Evolutionary conservation across 1,139 yeast genomes (phyloP).

Genomic region (Yamadazyma blattariae): DNA sequence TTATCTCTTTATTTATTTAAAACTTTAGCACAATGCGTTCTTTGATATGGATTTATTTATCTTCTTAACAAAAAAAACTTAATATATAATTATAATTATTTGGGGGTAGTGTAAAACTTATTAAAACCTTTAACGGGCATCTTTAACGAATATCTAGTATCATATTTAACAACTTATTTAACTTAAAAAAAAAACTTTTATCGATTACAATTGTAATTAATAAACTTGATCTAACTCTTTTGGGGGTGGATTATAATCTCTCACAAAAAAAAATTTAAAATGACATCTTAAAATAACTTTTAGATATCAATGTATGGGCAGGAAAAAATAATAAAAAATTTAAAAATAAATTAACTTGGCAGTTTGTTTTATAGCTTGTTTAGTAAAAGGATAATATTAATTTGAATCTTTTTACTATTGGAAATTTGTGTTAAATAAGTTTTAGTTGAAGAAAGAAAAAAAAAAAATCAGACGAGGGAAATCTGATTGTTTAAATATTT

Average conservation of each 20-base stretch:
- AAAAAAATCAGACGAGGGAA: conserved; percentile 1
- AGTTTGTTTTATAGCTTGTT: not conserved
- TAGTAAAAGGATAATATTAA: not conserved
- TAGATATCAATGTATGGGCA: conserved; percentile 6
- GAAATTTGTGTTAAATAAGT: too few relatives aligned
- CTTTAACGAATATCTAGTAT: conserved; percentile 4
- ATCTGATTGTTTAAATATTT: conserved; percentile 3
- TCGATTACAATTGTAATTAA: conserved; percentile 7
- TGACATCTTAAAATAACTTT: conserved; percentile 6
- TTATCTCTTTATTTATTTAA: not conserved
- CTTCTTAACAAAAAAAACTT: not conserved
- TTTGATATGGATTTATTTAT: conserved; percentile 1
- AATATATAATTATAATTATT: not conserved
- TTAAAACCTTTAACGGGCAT: too few relatives aligned
- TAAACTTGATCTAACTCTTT: conserved; percentile 5
- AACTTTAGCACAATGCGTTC: not conserved
- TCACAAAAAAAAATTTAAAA: conserved; percentile 5
- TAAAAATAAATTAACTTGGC: not conserved
- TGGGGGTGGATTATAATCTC: too few relatives aligned
- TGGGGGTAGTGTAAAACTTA: too few relatives aligned
- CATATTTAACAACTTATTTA: conserved; percentile 8
- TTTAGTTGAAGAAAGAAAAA: not conserved
- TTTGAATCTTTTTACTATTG: too few relatives aligned
- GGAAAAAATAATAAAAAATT: conserved; percentile 3
- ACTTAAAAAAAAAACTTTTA: conserved; percentile 1